Conservation (phyloP, 257 asterid species). For the Jacaranda copaia region DNA sequence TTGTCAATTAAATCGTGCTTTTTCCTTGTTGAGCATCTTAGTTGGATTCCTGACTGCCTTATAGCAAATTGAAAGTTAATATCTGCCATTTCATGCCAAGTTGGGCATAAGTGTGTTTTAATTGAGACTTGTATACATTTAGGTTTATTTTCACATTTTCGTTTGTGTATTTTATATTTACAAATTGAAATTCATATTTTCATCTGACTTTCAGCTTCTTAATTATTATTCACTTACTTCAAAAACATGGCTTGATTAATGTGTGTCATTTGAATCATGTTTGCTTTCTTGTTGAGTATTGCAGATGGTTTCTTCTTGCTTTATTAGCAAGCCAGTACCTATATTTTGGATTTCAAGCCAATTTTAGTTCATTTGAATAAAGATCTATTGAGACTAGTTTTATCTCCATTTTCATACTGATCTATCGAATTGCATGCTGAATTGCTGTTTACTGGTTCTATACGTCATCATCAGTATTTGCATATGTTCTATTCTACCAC, state of each 20-base stretch:
- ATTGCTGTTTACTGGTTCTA: background rate
- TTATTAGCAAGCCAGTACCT: background rate
- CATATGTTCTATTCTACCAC: background rate
- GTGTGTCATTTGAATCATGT: background rate
- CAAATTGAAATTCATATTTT: background rate
- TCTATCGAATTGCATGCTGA: constrained; percentile 5
- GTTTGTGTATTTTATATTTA: background rate
- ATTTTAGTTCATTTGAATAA: constrained; percentile 4
- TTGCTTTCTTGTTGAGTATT: background rate
- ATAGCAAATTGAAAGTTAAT: background rate
- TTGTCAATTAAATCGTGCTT: background rate
- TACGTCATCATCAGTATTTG: background rate
- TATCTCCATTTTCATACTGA: constrained; percentile 8
- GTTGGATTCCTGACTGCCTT: background rate
- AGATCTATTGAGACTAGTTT: background rate
- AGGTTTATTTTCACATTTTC: background rate
- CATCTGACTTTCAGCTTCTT: background rate
- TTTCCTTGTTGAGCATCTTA: constrained; percentile 8
- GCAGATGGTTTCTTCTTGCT: constrained; percentile 1
- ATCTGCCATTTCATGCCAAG: background rate
- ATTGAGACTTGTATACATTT: background rate
- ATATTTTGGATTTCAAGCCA: background rate
- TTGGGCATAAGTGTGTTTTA: background rate
- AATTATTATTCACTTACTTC: background rate
- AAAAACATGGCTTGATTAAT: background rate